phyloP scores from a whole-genome alignment of 1,284 basidiomycete genomes.

The Leccinum angustisporum region DNA sequence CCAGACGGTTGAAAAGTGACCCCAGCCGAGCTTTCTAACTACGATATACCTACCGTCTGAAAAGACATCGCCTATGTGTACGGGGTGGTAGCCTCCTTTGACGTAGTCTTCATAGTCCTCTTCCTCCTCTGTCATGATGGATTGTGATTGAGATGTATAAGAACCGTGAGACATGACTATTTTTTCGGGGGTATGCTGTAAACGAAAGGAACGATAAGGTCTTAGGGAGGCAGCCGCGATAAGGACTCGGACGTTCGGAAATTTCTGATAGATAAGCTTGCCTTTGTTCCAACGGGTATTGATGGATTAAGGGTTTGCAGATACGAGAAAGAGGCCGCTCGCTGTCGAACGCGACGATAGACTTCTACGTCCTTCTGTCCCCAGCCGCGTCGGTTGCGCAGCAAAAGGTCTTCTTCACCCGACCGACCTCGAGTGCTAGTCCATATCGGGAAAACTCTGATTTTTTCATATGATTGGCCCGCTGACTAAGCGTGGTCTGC shows the following conservation, averaged over 20 bases:
- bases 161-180: slow-evolving; percentile 43
- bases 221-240: slow-evolving; percentile 27
- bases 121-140: slow-evolving; percentile 75
- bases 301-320: not conserved
- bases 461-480: slow-evolving; percentile 30
- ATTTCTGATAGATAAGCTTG: slow-evolving; percentile 34
- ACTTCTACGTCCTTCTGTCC: not conserved
- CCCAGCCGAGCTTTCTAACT: slow-evolving; percentile 96
- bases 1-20: slow-evolving; percentile 97
- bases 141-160: slow-evolving; percentile 54
- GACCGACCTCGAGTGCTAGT: not conserved
- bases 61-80: slow-evolving; percentile 93
- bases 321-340: slow-evolving; percentile 1
- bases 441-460: slow-evolving; percentile 21
- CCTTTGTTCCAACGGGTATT: slow-evolving; percentile 32
- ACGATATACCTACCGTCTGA: slow-evolving; percentile 88
- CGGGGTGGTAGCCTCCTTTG: slow-evolving; percentile 93
- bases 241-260: no score
- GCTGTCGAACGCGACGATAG: not conserved
- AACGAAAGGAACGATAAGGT: slow-evolving; percentile 32
- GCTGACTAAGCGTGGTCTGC: slow-evolving; percentile 29
- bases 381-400: slow-evolving; percentile 3
- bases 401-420: slow-evolving; percentile 6
- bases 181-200: slow-evolving; percentile 38
- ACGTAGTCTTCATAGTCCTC: slow-evolving; percentile 87